phyloP scores from a whole-genome alignment of 2,329 filamentous ascomycete genomes.

The Graphiopsis chlorocephala region DNA sequence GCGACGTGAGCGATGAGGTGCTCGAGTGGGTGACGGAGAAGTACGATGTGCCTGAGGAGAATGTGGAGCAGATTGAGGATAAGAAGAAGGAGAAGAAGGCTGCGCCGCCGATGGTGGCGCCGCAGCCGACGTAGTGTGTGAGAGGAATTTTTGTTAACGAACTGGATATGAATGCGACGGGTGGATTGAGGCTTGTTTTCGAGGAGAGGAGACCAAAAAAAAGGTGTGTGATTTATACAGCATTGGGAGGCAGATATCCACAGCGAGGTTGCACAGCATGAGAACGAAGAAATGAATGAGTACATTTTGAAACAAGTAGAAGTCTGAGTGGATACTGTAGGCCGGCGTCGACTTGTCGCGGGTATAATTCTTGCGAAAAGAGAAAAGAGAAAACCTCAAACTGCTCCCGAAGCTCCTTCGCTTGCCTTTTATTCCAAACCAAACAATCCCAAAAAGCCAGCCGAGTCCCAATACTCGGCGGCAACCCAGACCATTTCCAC shows the following conservation, averaged over 20 bases:
- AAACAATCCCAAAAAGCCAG: conserved; percentile 6
- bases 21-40: conserved; percentile 86
- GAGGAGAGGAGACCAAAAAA: neutral
- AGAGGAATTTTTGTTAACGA: neutral
- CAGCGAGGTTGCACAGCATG: neutral
- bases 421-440: neutral
- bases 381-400: neutral
- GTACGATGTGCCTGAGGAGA: conserved; percentile 90
- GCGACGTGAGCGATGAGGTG: conserved; percentile 92
- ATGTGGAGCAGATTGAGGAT: conserved; percentile 91
- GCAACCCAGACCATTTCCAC: neutral
- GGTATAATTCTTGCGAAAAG: neutral
- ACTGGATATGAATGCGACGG: neutral
- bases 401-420: conserved; percentile 14
- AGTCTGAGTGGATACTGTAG: neutral
- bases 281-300: neutral
- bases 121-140: conserved; percentile 2
- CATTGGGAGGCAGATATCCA: neutral
- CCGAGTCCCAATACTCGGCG: neutral
- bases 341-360: neutral
- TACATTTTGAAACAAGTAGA: neutral
- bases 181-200: neutral
- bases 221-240: neutral
- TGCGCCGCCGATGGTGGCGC: conserved; percentile 12
- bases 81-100: conserved; percentile 75